A percentile compares a stretch with the other conserved stretches of the same genome.
phyloP scores from a whole-genome alignment of 352 stramenopile species.

The Ophiocytium majus region DNA sequence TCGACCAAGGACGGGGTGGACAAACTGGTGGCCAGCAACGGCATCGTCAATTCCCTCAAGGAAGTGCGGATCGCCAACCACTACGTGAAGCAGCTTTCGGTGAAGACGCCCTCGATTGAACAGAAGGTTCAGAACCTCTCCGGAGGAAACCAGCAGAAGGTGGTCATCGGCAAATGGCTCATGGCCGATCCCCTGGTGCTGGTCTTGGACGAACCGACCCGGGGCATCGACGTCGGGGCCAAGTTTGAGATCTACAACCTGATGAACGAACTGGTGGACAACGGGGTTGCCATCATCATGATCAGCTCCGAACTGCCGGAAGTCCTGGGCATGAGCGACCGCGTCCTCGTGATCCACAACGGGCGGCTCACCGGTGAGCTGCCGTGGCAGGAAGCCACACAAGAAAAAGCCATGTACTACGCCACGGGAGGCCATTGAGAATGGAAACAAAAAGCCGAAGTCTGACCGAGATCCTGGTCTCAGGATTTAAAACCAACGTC shows the following conservation, averaged over 20 bases:
- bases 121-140: not conserved
- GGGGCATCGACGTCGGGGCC: not conserved
- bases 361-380: not conserved
- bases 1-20: no score
- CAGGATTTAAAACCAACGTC: no score
- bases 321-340: not conserved
- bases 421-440: not conserved
- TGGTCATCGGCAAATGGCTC: not conserved
- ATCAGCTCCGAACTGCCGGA: not conserved
- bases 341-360: not conserved
- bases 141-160: slow-evolving; percentile 14
- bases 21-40: no score
- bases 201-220: not conserved
- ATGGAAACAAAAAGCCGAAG: no score
- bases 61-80: no score
- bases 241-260: not conserved
- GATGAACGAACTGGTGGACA: not conserved
- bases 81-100: no score
- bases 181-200: not conserved
- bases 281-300: not conserved
- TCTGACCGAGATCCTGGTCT: no score
- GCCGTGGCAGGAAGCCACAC: not conserved
- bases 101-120: no score
- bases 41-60: no score
- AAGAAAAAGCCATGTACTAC: not conserved